phyloP scores from a whole-genome alignment of 1,284 basidiomycete species.

The Ustilago shanxiensis region DNA sequence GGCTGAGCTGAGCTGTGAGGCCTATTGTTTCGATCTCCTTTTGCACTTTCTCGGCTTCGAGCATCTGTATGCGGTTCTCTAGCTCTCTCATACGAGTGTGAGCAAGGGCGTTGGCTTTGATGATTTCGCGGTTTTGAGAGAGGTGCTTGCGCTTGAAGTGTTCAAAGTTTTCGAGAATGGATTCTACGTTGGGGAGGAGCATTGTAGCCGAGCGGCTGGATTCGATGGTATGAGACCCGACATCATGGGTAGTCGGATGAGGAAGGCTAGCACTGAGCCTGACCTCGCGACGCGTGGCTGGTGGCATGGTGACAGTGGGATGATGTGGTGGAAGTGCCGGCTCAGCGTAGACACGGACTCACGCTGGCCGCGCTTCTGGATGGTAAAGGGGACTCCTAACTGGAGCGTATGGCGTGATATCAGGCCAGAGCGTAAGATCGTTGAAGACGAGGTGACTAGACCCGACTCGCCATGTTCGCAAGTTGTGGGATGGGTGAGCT shows the following conservation, averaged over 20 bases:
- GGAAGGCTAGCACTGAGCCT: constrained; percentile 50
- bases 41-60: constrained; percentile 60
- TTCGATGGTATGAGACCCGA: constrained; percentile 21
- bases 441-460: too few relatives aligned
- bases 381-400: too few relatives aligned
- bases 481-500: too few relatives aligned
- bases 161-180: constrained; percentile 67
- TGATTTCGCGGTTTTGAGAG: constrained; percentile 67
- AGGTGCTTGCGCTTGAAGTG: constrained; percentile 67
- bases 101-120: constrained; percentile 61
- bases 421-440: too few relatives aligned
- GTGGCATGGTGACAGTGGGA: constrained; percentile 21
- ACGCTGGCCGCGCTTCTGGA: not conserved
- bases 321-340: not conserved
- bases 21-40: constrained; percentile 31
- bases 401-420: too few relatives aligned
- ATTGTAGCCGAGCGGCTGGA: constrained; percentile 34
- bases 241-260: constrained; percentile 14
- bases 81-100: constrained; percentile 65
- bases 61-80: constrained; percentile 56
- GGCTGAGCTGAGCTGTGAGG: constrained; percentile 47
- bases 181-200: constrained; percentile 56
- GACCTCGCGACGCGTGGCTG: constrained; percentile 49
- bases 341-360: not conserved
- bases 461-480: too few relatives aligned